Base-by-base conservation (phyloP, 495 filamentous ascomycete genomes). In the Cercophora scortea region DNA sequence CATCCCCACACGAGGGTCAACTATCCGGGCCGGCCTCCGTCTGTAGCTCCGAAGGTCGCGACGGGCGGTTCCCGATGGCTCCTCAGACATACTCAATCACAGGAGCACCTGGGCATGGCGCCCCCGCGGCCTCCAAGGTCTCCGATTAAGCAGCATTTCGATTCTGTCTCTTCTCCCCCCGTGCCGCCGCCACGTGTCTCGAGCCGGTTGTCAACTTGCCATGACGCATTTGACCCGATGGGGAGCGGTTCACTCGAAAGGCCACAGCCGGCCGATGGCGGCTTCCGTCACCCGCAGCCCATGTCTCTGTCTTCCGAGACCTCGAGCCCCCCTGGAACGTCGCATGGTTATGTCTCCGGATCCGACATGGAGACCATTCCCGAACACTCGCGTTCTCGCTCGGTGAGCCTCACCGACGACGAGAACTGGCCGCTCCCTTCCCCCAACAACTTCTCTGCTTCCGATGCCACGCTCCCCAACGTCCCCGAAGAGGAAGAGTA, bases 401-500 rank as follows among this genome's bases (percentile, higher is more conserved):
- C 57, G 70, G 71, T 12, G 57, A 55, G 74, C 47, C 70, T 79
- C 0, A 65, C 72, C 0, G 75, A 79, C 18, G 77, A 82, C 42
- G 62, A 72, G 25, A 66, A 74, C 44, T 73, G 72, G 61, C 63
- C 73, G 32, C 60, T 80, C 47, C 63, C 76, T 19, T 64, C 69
- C 50, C 71, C 75, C 34, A 60, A 77, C 58, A 52, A 60, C 60
- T n/a, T 62, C 52, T 43, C 58, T 59, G 15, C 62, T 52, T 69
- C 67, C 40, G 71, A 71, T 34, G 66, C 71, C 18, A 70, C 79
- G 19, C 62, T 90, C 32, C 74, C 82, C 38, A 76, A 89, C 53
- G 86, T 93, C 10, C 82, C 85, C 3, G 88, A 94, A 63, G 88
- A 91, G 60, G 79, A 83, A 41, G 87, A 90, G 42, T 65, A 59